Conservation (phyloP, 176 grass and related monocot species). For the Musa troglodytarum region DNA sequence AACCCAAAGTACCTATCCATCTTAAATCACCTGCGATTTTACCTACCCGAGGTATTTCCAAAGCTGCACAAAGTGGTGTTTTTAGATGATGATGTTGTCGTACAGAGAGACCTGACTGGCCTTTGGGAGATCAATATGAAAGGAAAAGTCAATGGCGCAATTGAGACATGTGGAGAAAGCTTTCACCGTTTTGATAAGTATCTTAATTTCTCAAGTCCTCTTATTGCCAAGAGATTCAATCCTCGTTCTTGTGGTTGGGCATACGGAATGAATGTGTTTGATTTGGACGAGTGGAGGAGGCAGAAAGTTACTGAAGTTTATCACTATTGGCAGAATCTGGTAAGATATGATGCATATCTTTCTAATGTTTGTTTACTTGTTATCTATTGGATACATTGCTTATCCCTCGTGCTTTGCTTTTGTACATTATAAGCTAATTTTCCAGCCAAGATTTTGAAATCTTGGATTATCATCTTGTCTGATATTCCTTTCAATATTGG, state of each 20-base stretch:
- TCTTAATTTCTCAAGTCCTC: conserved; percentile 85
- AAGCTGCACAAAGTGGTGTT: conserved; percentile 77
- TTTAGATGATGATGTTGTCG: conserved; percentile 84
- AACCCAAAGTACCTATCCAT: conserved; percentile 91
- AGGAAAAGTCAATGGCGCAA: conserved; percentile 71
- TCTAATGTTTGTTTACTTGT: not conserved
- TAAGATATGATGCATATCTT: conserved; percentile 30
- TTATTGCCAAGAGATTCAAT: conserved; percentile 67
- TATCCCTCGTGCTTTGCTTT: not conserved
- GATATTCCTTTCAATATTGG: too few relatives aligned
- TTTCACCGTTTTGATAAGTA: conserved; percentile 71
- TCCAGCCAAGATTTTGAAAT: not conserved
- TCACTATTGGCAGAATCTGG: conserved; percentile 69
- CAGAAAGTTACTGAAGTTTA: conserved; percentile 72
- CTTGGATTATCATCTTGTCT: conserved; percentile 6
- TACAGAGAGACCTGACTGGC: conserved; percentile 59
- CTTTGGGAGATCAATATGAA: conserved; percentile 87
- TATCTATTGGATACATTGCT: not conserved
- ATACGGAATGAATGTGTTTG: conserved; percentile 92
- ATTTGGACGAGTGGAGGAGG: conserved; percentile 74
- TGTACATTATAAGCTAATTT: not conserved
- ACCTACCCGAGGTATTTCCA: conserved; percentile 73
- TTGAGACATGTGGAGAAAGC: conserved; percentile 75
- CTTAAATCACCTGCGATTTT: conserved; percentile 80
- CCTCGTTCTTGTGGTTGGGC: conserved; percentile 74